phyloP scores from a whole-genome alignment of 106 monocot genomes.

The Dendrobium nobile region DNA sequence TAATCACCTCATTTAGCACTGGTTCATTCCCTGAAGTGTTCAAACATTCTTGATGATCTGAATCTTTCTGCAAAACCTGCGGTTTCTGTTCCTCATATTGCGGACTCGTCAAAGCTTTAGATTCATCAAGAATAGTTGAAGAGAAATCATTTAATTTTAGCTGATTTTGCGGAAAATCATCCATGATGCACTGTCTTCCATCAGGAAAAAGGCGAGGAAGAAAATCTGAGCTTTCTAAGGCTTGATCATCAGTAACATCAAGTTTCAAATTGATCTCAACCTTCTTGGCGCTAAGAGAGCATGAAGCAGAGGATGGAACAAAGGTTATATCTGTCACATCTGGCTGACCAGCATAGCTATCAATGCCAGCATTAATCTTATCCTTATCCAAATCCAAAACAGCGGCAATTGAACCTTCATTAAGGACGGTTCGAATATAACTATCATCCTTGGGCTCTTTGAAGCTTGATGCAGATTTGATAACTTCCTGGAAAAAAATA shows the following conservation, averaged over 20 bases:
- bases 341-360: constrained; percentile 2
- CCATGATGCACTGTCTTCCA: constrained; percentile 1
- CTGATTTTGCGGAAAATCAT: constrained; percentile 2
- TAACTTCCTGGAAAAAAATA: constrained; percentile 20
- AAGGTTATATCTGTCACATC: neutral
- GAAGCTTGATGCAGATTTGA: constrained; percentile 12
- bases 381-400: constrained; percentile 20
- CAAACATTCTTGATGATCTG: neutral
- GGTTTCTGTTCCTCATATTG: constrained; percentile 21
- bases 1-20: constrained; percentile 11
- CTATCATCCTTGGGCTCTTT: constrained; percentile 38
- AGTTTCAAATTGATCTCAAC: constrained; percentile 26
- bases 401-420: constrained; percentile 12
- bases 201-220: neutral
- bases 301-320: constrained; percentile 15
- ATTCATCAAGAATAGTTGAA: constrained; percentile 9
- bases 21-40: constrained; percentile 12
- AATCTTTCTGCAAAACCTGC: constrained; percentile 18
- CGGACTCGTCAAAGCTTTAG: neutral
- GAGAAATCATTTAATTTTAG: constrained; percentile 7
- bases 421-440: constrained; percentile 14
- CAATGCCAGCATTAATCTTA: constrained; percentile 8
- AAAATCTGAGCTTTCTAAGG: neutral
- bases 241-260: constrained; percentile 8
- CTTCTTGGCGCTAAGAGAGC: constrained; percentile 11